Percentiles rank a stretch among this genome's conserved stretches.
Evolutionary conservation across 331 rosid genomes (phyloP).

Genomic region (Malus hybrid): DNA sequence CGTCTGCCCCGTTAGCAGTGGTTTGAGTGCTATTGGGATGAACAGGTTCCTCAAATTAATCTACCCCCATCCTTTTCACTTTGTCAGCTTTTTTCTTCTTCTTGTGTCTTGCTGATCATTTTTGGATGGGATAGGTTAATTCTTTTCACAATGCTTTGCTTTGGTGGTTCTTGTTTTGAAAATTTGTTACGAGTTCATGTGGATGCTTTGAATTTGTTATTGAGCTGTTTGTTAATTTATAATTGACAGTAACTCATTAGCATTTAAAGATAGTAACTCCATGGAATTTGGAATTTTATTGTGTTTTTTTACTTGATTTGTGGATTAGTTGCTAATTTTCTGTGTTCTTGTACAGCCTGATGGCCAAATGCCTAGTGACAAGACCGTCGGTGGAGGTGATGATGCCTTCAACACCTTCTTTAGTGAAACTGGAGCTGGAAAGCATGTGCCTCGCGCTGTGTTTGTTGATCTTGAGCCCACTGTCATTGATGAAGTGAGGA

Average conservation of each 20-base stretch:
- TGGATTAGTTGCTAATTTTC: not conserved
- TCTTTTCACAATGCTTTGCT: not conserved
- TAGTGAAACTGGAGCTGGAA: constrained; percentile 92
- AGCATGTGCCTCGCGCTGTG: constrained; percentile 91
- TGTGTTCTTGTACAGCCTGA: constrained; percentile 49
- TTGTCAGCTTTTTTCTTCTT: constrained; percentile 26
- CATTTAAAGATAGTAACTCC: too few relatives aligned
- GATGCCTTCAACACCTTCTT: constrained; percentile 96
- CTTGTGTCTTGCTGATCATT: constrained; percentile 38
- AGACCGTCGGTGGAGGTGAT: constrained; percentile 74
- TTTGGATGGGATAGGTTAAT: constrained; percentile 26
- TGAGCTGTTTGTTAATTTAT: too few relatives aligned
- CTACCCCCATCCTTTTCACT: constrained; percentile 2
- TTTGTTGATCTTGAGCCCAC: constrained; percentile 88
- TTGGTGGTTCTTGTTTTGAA: too few relatives aligned
- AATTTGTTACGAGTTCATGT: too few relatives aligned
- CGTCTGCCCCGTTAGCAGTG: not conserved
- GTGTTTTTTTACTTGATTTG: not conserved
- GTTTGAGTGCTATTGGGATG: constrained; percentile 27
- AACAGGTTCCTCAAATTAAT: constrained; percentile 31
- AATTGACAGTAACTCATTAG: too few relatives aligned
- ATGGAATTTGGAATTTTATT: too few relatives aligned
- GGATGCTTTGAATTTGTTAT: too few relatives aligned
- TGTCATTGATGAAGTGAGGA: constrained; percentile 86
- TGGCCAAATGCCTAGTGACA: constrained; percentile 93